Conservation (phyloP, 1,139 yeast genomes). For the Kluyveromyces sp. region DNA sequence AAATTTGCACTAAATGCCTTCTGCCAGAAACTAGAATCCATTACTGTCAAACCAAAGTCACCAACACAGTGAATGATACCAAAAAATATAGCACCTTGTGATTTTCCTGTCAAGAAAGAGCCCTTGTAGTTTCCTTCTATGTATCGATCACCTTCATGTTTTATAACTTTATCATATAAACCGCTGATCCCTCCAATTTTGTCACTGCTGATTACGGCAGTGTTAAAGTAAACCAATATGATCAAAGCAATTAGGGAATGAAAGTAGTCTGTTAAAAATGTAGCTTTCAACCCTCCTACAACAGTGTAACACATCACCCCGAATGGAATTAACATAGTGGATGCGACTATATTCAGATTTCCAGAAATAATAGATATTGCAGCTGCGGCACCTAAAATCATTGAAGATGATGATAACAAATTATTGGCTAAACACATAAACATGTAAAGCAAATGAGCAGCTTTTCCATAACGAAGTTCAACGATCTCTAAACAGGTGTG, state of each 20-base stretch:
- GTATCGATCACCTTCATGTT: constrained; percentile 20
- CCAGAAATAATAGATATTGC: constrained; percentile 28
- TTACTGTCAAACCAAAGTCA: constrained; percentile 15
- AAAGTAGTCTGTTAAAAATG: constrained; percentile 35
- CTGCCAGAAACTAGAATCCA: constrained; percentile 35
- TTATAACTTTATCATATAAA: constrained; percentile 27
- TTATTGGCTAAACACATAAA: constrained; percentile 33
- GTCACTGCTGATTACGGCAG: constrained; percentile 20
- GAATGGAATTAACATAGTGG: constrained; percentile 43
- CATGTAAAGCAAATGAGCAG: constrained; percentile 31
- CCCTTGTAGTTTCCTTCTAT: constrained; percentile 22
- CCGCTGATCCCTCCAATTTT: constrained; percentile 31
- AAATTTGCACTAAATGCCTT: constrained; percentile 36
- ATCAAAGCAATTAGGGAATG: constrained; percentile 25
- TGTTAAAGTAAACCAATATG: constrained; percentile 14
- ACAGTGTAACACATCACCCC: constrained; percentile 44
- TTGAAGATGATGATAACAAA: constrained; percentile 32
- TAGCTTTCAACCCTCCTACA: constrained; percentile 47
- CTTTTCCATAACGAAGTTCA: constrained; percentile 40
- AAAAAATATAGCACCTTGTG: constrained; percentile 16
- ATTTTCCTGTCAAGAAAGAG: constrained; percentile 25
- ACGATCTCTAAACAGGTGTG: constrained; percentile 29
- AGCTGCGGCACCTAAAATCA: constrained; percentile 39
- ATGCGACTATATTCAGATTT: constrained; percentile 44
- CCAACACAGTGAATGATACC: constrained; percentile 25